Evolutionary conservation across 2,329 filamentous ascomycete genomes (phyloP).

Genomic region (Ophiostoma populinum): DNA sequence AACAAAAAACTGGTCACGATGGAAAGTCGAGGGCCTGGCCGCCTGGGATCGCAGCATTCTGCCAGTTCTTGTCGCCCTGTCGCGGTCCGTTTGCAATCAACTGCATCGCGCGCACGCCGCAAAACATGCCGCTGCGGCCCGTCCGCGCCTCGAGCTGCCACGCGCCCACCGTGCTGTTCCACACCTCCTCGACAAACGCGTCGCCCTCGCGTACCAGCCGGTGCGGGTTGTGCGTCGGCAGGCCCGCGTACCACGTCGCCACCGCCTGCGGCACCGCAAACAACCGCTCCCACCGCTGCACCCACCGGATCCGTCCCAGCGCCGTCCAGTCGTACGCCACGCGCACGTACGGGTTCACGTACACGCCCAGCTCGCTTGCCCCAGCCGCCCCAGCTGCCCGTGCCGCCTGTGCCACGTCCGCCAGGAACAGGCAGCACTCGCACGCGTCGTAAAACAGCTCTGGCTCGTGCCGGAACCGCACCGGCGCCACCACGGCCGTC

Average conservation of each 20-base stretch:
- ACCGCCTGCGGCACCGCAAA: conserved; percentile 7
- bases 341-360: conserved; percentile 58
- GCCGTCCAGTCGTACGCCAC: conserved; percentile 46
- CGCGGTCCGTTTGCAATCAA: conserved; percentile 16
- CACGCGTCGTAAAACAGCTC: conserved; percentile 46
- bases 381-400: conserved; percentile 17
- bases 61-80: conserved; percentile 19
- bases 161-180: conserved; percentile 18
- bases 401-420: conserved; percentile 25
- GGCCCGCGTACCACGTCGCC: conserved; percentile 33
- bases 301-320: conserved; percentile 39
- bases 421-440: conserved; percentile 43
- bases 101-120: conserved; percentile 34
- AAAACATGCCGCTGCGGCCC: conserved; percentile 35
- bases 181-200: conserved; percentile 31
- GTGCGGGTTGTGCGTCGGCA: conserved; percentile 37
- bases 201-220: conserved; percentile 41
- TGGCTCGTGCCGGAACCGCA: conserved; percentile 38
- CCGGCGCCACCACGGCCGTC: conserved; percentile 20
- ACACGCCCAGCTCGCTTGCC: conserved; percentile 40
- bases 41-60: conserved; percentile 17
- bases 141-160: conserved; percentile 26
- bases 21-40: conserved; percentile 19
- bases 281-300: conserved; percentile 48
- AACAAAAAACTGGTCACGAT: neutral